Conservation (phyloP, 768 basidiomycete genomes). For the Sarcodon aspratus region DNA sequence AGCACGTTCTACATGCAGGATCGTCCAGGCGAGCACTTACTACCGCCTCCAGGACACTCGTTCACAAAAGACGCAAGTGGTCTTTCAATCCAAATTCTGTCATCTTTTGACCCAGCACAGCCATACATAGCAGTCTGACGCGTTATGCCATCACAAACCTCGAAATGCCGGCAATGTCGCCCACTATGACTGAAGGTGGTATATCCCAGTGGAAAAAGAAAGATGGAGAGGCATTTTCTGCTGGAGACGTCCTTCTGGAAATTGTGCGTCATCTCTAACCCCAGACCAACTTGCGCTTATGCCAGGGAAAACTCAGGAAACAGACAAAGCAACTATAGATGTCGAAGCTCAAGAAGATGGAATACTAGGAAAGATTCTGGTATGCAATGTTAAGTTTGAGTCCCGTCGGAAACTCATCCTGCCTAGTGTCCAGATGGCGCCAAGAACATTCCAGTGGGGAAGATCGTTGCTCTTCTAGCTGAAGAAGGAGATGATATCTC, state of each 20-base stretch:
- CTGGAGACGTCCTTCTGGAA: slow-evolving; percentile 84
- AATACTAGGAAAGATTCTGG: slow-evolving; percentile 86
- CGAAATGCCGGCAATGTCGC: slow-evolving; percentile 95
- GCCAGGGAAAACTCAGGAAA: slow-evolving; percentile 46
- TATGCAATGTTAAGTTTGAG: slow-evolving; percentile 25
- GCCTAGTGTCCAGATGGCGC: slow-evolving; percentile 62
- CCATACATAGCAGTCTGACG: slow-evolving; percentile 38
- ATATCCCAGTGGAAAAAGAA: slow-evolving; percentile 86
- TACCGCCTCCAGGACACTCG: background rate
- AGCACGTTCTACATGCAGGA: background rate
- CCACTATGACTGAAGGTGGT: slow-evolving; percentile 93
- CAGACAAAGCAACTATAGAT: slow-evolving; percentile 94
- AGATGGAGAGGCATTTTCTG: slow-evolving; percentile 67
- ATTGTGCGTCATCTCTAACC: slow-evolving; percentile 45
- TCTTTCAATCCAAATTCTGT: too few relatives aligned
- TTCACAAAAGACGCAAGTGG: too few relatives aligned
- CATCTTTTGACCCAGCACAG: slow-evolving; percentile 17
- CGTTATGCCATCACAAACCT: slow-evolving; percentile 62
- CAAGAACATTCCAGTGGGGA: slow-evolving; percentile 80
- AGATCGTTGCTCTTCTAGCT: slow-evolving; percentile 82
- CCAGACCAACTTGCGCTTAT: background rate
- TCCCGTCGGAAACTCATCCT: background rate
- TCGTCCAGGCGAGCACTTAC: background rate
- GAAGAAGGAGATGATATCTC: slow-evolving; percentile 96
- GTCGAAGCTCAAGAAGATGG: slow-evolving; percentile 99